Evolutionary conservation across 208 protist species (phyloP).

Genomic region (Leishmania tropica): DNA sequence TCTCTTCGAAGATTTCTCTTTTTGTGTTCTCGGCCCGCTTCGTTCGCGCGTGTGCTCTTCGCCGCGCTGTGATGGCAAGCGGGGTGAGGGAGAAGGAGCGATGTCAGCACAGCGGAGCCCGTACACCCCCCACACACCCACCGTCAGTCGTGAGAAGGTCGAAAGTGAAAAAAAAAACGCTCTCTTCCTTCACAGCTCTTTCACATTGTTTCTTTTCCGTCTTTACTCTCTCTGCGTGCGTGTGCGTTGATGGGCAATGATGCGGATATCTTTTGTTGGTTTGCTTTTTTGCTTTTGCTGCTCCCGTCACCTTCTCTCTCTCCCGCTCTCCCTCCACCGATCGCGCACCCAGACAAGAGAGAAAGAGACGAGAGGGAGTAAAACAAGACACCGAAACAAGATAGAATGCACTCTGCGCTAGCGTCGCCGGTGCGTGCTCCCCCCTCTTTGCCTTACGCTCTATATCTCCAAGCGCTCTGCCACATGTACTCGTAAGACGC

Average conservation of each 20-base stretch:
- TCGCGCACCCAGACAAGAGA: too few relatives aligned
- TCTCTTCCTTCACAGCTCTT: slow-evolving; percentile 16
- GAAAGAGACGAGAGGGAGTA: too few relatives aligned
- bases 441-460: neutral
- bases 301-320: neutral
- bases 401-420: neutral
- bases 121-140: neutral
- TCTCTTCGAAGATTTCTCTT: neutral
- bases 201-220: neutral
- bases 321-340: too few relatives aligned
- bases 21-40: neutral
- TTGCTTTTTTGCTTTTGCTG: slow-evolving; percentile 4
- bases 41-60: neutral
- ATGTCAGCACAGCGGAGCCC: neutral
- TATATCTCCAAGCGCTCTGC: slow-evolving; percentile 19
- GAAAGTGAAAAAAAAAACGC: neutral
- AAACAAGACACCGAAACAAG: neutral
- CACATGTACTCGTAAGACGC: neutral
- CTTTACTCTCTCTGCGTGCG: slow-evolving; percentile 22
- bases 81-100: neutral
- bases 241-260: neutral
- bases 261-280: slow-evolving; percentile 4
- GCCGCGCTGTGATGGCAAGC: neutral
- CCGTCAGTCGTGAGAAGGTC: neutral
- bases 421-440: neutral